Evolutionary conservation across 805 yeast species (phyloP), one percentile per base, ranked within the genome.

Genomic region (Starmerella sirachaensis): DNA sequence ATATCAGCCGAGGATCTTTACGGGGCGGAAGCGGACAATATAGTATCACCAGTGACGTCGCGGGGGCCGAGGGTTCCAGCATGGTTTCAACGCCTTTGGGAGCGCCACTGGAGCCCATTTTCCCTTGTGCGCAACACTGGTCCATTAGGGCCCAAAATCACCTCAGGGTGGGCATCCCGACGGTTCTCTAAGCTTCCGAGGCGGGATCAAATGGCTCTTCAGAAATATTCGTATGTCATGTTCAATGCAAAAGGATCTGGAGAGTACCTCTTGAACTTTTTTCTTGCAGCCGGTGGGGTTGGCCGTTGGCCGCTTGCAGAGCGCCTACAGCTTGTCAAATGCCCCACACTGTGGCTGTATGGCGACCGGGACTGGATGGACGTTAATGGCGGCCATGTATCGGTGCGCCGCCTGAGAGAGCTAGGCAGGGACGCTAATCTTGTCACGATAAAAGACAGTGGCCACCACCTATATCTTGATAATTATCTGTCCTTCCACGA

Each of bases 161-260:
- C 83, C 0, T 78, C 93, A 33, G 93, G 84, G 17, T 91, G 97
- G 97, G 73, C 93, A 3, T 67, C 73, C 6, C 64, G 95, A 37
- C 60, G 97, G 35, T 88, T 91, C 55, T 71, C 84, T 17, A 66
- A 69, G 29, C 60, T 82, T 28, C 45, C 57, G 6, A 42, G 41
- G 2, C 54, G 52, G 21, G 78, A 76, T 50, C 58, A 67, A 17
- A 57, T 59, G 17, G 62, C 72, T 5, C 61, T 88, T 47, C 97
- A 91, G 53, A 65, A 66, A 47, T 91, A 91, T 56, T 65, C 88
- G 0, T 86, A 88, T 58, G 72, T 76, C 4, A 82, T 86, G 10
- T 91, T 91, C 65, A 81, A 77, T 47, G 78, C 82, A 6, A 72
- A 67, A 3, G 98, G 98, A 0, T 81, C 93, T 0, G 97, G 97